Conservation (phyloP, 2,329 filamentous ascomycete genomes). For the Phyllosticta ampelicida region DNA sequence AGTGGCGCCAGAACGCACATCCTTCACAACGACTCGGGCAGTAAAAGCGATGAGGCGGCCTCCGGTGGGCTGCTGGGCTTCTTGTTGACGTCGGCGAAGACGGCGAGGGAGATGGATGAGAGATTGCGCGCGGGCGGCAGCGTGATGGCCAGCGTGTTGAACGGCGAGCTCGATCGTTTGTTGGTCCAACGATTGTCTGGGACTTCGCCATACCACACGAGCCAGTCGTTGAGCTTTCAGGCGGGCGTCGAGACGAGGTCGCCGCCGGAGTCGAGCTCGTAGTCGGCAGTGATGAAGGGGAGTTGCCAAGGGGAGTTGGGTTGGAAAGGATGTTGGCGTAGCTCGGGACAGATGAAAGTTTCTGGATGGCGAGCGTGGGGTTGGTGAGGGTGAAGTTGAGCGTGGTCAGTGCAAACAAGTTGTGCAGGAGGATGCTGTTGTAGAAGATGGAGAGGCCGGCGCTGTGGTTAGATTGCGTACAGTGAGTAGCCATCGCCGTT, state of each 20-base stretch:
- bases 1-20: not conserved
- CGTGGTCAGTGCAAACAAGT: conserved; percentile 11
- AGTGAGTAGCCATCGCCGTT: conserved; percentile 30
- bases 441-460: conserved; percentile 29
- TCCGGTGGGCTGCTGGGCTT: not conserved
- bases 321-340: conserved; percentile 36
- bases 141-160: conserved; percentile 13
- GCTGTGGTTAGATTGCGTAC: conserved; percentile 18
- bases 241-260: conserved; percentile 20
- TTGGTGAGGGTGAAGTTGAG: conserved; percentile 14
- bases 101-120: conserved; percentile 9
- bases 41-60: not conserved
- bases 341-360: conserved; percentile 14
- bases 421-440: conserved; percentile 25
- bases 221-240: conserved; percentile 34
- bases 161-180: conserved; percentile 14
- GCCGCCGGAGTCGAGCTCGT: conserved; percentile 19
- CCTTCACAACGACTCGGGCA: not conserved
- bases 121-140: conserved; percentile 14
- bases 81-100: not conserved
- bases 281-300: conserved; percentile 27
- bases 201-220: conserved; percentile 30
- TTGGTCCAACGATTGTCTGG: conserved; percentile 26
- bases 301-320: conserved; percentile 21
- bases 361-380: conserved; percentile 11